These are phyloP conservation scores for Hanseniaspora sp. DNA, from an alignment of 1,139 yeast species.

Conservation along the genomic window DNA sequence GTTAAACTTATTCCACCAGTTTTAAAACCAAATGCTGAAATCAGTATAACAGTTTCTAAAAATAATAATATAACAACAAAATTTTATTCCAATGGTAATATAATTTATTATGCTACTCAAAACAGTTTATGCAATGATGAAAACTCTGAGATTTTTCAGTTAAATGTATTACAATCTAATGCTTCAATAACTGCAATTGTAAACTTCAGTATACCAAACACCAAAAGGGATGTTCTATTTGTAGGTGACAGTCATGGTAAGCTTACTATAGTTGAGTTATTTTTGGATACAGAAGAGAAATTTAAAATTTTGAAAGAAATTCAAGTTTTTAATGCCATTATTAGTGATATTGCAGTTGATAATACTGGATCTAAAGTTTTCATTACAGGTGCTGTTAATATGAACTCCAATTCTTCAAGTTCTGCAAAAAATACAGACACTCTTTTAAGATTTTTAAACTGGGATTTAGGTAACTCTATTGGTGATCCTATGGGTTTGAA, in stretches of 20 bases:
- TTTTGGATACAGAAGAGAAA: conserved; percentile 3
- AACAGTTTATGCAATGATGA: neutral
- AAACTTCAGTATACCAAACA: conserved; percentile 1
- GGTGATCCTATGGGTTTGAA: conserved; percentile 95
- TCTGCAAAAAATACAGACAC: conserved; percentile 2
- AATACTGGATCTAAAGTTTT: conserved; percentile 73
- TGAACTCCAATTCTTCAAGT: conserved; percentile 60
- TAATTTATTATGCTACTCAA: conserved; percentile 1
- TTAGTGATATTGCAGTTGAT: conserved; percentile 86
- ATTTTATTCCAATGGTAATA: conserved; percentile 11
- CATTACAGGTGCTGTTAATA: conserved; percentile 93
- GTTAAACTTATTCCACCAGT: neutral
- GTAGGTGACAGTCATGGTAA: conserved; percentile 85
- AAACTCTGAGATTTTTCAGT: neutral
- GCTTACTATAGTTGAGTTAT: conserved; percentile 72
- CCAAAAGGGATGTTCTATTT: conserved; percentile 74
- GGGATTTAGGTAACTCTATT: conserved; percentile 88
- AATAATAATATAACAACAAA: conserved; percentile 6
- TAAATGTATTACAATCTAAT: conserved; percentile 8
- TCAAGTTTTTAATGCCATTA: conserved; percentile 69
- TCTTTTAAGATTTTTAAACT: conserved; percentile 49
- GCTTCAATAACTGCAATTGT: conserved; percentile 5
- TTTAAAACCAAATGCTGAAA: conserved; percentile 9
- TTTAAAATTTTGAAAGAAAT: conserved; percentile 37
- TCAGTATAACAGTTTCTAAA: conserved; percentile 10